Evolutionary conservation across 495 filamentous ascomycete species (phyloP), one percentile per base, ranked within the genome.

Genomic region (Hyphodiscus hymeniophilus): DNA sequence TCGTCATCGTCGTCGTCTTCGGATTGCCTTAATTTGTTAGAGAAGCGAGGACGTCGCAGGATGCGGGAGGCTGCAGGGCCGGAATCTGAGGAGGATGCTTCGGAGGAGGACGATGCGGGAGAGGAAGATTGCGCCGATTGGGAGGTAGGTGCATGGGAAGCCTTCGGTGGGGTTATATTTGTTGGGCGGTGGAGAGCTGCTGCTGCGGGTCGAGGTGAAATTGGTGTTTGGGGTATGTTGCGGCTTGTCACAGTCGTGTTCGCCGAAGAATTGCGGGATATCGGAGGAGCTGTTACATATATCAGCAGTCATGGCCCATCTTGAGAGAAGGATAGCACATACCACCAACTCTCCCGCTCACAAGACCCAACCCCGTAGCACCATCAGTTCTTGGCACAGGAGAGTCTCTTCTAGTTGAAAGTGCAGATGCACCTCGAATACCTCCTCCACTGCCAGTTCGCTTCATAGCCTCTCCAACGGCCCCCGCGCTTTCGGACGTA

Each of bases 351-450:
- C 56, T 28, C 10, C 26, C 26, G 5, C 4, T 10, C 26, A n/a
- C n/a, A n/a, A n/a, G 43, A 21, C 26, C 26, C 26, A 28, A 5
- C 10, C 26, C 26, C 26, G 26, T 5, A 4, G 5, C 40, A 38
- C 10, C 52, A 26, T 75, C 76, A 45, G 70, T 71, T 58, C 70
- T 70, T 28, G 69, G 67, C 3, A 74, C 56, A 7, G 73, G 71
- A 18, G 70, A 70, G 15, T 87, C 84, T 58, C 74, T 85, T 22
- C 83, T 77, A 24, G 79, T 65, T 3, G 79, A 78, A 24, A 87
- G 68, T 1, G 80, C 69, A 11, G 80, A 85, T 0, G 81, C 76
- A 22, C 67, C 65, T 42, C 75, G 65, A 17, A 72, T 65, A 32
- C 75, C 72, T 67, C 79, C 79, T 47, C 68, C 70, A 42, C 76